phyloP scores from a whole-genome alignment of 805 yeast genomes.

The Diddensiella caesifluorescens region DNA sequence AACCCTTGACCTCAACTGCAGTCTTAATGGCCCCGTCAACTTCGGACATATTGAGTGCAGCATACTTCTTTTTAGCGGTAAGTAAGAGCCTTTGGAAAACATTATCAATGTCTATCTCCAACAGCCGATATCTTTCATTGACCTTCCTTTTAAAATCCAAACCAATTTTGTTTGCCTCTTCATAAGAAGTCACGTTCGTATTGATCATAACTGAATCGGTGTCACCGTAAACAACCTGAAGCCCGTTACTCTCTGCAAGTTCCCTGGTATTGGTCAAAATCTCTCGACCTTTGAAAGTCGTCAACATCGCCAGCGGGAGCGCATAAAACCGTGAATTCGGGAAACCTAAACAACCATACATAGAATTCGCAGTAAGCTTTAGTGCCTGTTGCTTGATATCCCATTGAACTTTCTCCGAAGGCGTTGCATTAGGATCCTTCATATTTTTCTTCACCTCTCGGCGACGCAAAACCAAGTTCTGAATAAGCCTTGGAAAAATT shows the following conservation, averaged over 20 bases:
- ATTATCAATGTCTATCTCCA: constrained; percentile 94
- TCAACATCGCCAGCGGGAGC: constrained; percentile 90
- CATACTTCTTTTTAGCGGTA: constrained; percentile 96
- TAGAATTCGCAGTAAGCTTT: constrained; percentile 96
- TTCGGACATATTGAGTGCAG: constrained; percentile 70
- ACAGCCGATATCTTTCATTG: constrained; percentile 76
- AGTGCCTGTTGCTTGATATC: constrained; percentile 95
- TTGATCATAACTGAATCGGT: constrained; percentile 99
- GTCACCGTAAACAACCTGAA: constrained; percentile 93
- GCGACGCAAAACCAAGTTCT: constrained; percentile 83
- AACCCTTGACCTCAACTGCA: constrained; percentile 83
- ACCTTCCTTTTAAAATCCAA: constrained; percentile 77
- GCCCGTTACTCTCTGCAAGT: constrained; percentile 76
- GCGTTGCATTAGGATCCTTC: constrained; percentile 63
- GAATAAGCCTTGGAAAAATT: constrained; percentile 78
- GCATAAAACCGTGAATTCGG: constrained; percentile 91
- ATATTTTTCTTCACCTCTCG: constrained; percentile 83
- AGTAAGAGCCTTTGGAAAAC: constrained; percentile 78
- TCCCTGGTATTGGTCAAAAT: constrained; percentile 89
- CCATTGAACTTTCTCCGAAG: constrained; percentile 61
- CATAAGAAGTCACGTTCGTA: constrained; percentile 64
- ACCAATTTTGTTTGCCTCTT: constrained; percentile 78
- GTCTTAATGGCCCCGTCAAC: constrained; percentile 52
- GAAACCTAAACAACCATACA: constrained; percentile 98
- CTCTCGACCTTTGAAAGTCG: constrained; percentile 93